Conservation (phyloP, 768 basidiomycete genomes). For the Russula ochroleuca region DNA sequence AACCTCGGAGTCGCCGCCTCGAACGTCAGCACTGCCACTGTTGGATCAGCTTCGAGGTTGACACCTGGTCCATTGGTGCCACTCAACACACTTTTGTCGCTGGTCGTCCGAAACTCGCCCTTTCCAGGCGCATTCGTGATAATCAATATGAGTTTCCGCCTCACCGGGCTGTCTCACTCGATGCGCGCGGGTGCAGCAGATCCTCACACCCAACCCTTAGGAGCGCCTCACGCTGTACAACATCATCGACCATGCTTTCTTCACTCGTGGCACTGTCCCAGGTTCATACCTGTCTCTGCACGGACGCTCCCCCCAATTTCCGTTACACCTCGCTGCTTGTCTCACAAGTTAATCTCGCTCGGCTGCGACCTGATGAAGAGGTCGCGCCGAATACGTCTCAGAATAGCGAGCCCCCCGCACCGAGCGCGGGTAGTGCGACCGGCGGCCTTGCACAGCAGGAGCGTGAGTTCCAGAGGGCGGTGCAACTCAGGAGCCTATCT, state of each 20-base stretch:
- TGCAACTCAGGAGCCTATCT: constrained; percentile 92
- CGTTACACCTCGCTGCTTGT: constrained; percentile 55
- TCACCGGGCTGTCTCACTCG: constrained; percentile 64
- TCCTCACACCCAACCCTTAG: constrained; percentile 80
- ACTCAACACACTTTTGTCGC: constrained; percentile 92
- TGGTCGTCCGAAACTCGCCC: constrained; percentile 58
- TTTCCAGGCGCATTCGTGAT: constrained; percentile 77
- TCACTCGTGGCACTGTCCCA: constrained; percentile 77
- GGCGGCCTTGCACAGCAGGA: constrained; percentile 79
- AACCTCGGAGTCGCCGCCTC: no score
- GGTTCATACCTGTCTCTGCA: constrained; percentile 75
- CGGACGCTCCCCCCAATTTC: constrained; percentile 73
- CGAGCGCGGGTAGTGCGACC: constrained; percentile 41
- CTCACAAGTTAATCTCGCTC: constrained; percentile 65
- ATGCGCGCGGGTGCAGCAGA: constrained; percentile 71
- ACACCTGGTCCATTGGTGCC: constrained; percentile 96
- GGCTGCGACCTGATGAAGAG: constrained; percentile 69
- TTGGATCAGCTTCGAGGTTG: constrained; percentile 97
- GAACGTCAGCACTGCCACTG: no score
- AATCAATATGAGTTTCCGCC: constrained; percentile 91
- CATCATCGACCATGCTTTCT: constrained; percentile 82
- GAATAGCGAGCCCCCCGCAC: constrained; percentile 20
- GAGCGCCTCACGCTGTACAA: constrained; percentile 79
- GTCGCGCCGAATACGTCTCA: constrained; percentile 36
- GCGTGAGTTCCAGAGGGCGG: constrained; percentile 94